Evolutionary conservation across 176 grass and related monocot species (phyloP).

Genomic region (Puya raimondii): DNA sequence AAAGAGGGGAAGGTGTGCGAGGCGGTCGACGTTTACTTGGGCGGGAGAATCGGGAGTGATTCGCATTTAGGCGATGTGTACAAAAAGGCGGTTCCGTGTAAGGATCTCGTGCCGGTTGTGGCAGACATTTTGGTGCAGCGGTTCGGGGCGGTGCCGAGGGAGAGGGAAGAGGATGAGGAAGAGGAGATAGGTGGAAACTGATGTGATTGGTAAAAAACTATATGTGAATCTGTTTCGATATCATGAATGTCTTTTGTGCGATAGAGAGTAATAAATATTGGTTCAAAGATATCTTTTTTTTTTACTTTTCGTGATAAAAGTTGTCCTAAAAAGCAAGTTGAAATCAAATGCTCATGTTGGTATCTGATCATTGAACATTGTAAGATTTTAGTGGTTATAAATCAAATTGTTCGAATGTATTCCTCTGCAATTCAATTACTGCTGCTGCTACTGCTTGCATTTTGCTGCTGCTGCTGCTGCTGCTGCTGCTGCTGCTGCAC

Average conservation of each 20-base stretch:
- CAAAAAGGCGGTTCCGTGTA: slow-evolving; percentile 76
- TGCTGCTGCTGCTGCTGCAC: too few species aligned
- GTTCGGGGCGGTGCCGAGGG: slow-evolving; percentile 54
- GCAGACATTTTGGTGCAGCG: slow-evolving; percentile 60
- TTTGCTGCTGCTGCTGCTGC: too few species aligned
- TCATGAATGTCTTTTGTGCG: neutral
- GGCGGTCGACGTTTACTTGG: slow-evolving; percentile 59
- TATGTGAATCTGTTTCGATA: neutral
- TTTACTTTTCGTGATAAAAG: too few species aligned
- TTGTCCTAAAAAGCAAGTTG: too few species aligned
- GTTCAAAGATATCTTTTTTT: neutral
- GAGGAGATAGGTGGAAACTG: slow-evolving; percentile 11
- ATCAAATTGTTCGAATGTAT: too few species aligned
- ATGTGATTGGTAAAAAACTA: neutral
- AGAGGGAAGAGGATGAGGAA: slow-evolving; percentile 80
- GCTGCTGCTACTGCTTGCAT: too few species aligned
- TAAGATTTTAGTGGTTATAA: too few species aligned
- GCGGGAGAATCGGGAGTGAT: slow-evolving; percentile 77
- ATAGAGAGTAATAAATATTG: neutral
- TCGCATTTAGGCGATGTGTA: slow-evolving; percentile 68
- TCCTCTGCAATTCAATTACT: too few species aligned
- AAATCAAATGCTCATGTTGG: too few species aligned
- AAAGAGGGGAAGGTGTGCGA: slow-evolving; percentile 54
- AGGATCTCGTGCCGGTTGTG: slow-evolving; percentile 67
- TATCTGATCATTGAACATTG: too few species aligned